Evolutionary conservation across 148 eudicot genomes (phyloP).

Genomic region (Cornus suecica): DNA sequence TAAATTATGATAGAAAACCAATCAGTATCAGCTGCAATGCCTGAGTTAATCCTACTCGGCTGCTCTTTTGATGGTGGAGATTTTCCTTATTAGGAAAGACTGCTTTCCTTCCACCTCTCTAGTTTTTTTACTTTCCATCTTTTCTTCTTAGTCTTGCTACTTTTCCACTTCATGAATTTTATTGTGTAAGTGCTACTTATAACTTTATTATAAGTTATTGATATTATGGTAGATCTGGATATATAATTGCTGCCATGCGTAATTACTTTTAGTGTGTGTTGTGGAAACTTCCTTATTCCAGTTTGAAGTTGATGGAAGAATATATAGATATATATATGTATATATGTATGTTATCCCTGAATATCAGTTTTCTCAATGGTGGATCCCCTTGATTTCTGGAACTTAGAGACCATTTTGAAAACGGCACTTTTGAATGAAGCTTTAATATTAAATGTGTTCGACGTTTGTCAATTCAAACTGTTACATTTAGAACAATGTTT

Average conservation of each 20-base stretch:
- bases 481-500: no score
- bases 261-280: no score
- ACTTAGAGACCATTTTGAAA: no score
- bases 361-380: no score
- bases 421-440: no score
- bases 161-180: neutral
- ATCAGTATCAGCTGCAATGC: neutral
- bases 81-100: neutral
- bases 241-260: constrained; percentile 1
- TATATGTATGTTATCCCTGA: no score
- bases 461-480: no score
- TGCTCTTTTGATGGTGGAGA: constrained; percentile 6
- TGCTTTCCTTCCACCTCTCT: neutral
- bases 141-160: neutral
- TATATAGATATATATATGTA: no score
- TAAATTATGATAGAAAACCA: neutral
- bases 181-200: neutral
- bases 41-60: constrained; percentile 1
- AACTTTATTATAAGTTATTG: neutral
- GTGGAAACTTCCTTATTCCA: no score
- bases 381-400: no score
- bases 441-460: no score
- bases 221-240: constrained; percentile 1
- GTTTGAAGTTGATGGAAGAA: no score
- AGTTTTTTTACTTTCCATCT: neutral